Conservation (phyloP, 2,329 filamentous ascomycete species). For the Claviceps spartinae region DNA sequence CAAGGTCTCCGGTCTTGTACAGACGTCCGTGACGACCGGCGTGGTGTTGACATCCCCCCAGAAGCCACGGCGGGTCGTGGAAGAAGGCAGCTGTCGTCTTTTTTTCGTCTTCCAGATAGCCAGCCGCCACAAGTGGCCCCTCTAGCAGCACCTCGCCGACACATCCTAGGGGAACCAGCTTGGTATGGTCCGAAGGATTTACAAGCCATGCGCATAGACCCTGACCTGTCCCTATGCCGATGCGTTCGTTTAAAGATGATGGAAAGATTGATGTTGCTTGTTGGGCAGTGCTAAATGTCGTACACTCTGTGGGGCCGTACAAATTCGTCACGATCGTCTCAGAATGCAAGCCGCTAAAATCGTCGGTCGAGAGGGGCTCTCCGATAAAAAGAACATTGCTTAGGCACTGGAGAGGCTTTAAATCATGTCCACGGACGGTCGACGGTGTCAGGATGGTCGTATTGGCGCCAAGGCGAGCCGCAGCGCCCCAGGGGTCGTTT, state of each 20-base stretch:
- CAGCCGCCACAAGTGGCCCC: constrained; percentile 32
- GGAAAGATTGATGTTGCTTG: background rate
- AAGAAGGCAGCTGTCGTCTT: constrained; percentile 34
- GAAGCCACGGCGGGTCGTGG: constrained; percentile 25
- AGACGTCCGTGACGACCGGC: constrained; percentile 19
- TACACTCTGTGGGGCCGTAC: constrained; percentile 11
- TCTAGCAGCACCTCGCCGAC: constrained; percentile 23
- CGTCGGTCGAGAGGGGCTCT: constrained; percentile 22
- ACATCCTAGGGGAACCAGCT: constrained; percentile 14
- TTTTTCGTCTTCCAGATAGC: constrained; percentile 31
- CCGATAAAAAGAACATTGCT: constrained; percentile 26
- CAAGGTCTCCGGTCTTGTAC: constrained; percentile 23
- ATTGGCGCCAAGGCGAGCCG: constrained; percentile 25
- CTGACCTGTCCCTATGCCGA: background rate
- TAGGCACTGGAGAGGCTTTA: constrained; percentile 25
- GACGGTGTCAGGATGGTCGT: constrained; percentile 33
- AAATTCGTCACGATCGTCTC: constrained; percentile 5
- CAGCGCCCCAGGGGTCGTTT: constrained; percentile 29
- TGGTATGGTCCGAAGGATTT: constrained; percentile 12
- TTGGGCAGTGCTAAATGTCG: constrained; percentile 5
- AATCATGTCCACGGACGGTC: constrained; percentile 27
- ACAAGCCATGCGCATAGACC: constrained; percentile 16
- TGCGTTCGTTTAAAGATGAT: background rate
- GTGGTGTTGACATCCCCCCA: constrained; percentile 13
- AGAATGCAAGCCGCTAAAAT: background rate